Conservation (phyloP, 805 yeast genomes). For the Lachancea lanzarotensis region DNA sequence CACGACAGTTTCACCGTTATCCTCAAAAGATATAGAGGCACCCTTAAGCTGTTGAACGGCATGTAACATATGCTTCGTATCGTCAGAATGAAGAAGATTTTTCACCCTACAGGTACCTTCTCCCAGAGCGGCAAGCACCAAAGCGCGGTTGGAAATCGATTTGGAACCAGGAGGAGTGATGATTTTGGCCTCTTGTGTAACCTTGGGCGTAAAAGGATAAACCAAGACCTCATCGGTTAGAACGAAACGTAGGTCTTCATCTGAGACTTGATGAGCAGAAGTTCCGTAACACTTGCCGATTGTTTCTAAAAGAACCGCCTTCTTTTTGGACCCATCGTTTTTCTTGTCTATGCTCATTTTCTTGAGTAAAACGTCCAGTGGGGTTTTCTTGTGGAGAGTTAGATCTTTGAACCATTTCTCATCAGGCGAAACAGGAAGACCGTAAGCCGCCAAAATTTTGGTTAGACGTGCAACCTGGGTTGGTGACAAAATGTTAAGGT, state of each 20-base stretch:
- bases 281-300: slow-evolving; percentile 89
- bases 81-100: slow-evolving; percentile 91
- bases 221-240: slow-evolving; percentile 77
- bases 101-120: slow-evolving; percentile 74
- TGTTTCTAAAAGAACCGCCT: slow-evolving; percentile 71
- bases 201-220: slow-evolving; percentile 41
- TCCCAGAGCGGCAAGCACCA: slow-evolving; percentile 88
- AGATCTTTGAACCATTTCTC: slow-evolving; percentile 68
- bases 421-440: slow-evolving; percentile 71
- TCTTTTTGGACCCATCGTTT: slow-evolving; percentile 87
- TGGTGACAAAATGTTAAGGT: slow-evolving; percentile 80
- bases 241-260: slow-evolving; percentile 72
- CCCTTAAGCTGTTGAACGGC: slow-evolving; percentile 78
- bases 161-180: slow-evolving; percentile 94
- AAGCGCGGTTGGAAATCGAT: slow-evolving; percentile 92
- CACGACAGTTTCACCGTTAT: slow-evolving; percentile 83
- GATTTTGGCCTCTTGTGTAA: slow-evolving; percentile 29
- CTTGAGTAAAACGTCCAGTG: slow-evolving; percentile 64
- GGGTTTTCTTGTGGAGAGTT: slow-evolving; percentile 62
- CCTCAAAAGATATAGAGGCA: slow-evolving; percentile 75
- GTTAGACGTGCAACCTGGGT: slow-evolving; percentile 88
- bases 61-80: slow-evolving; percentile 87
- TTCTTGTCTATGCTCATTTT: slow-evolving; percentile 96
- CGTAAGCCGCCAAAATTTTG: slow-evolving; percentile 77
- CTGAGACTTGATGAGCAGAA: slow-evolving; percentile 77